Base-by-base conservation (phyloP, 2,329 filamentous ascomycete genomes). In the Drechmeria coniospora region DNA sequence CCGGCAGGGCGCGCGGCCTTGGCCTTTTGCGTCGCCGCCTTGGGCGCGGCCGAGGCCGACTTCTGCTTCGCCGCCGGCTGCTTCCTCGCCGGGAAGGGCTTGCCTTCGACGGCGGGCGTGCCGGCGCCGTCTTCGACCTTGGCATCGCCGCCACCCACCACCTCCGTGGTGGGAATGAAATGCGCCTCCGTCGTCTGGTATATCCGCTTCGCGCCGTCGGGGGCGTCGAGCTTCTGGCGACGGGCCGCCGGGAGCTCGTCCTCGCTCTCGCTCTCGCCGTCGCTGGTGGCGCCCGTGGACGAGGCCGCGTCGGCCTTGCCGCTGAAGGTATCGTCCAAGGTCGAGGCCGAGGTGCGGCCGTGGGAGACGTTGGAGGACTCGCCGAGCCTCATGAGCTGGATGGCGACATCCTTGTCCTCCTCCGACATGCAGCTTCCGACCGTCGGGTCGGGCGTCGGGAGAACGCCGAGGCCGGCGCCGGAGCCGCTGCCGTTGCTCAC, bases 401-500 rank as follows among this genome's bases (percentile, higher is more conserved):
- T 77, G 32, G 90, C 90, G 36, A 95, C 90, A 54, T 98, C 90
- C 47, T 77, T 77, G 41, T 77, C 72, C 54, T 98, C 90, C 49
- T 98, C 90, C 10, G 87, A 95, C 53, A 98, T 87, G 52, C 83
- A 92, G 56, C 87, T 95, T 30, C 82, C 82, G 42, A 95, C 80
- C 9, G 90, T 98, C n/a, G 87, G 87, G 44, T 95, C 90, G 15
- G 90, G 90, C 2, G 90, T 98, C 13, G 86, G 86, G 37, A 94
- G 62, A 40, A 92, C 70, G 30, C 75, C 50, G 47, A 54, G 46
- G 25, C 42, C 48, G 21, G 35, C 43, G 21, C 30, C 32, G 7
- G 41, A 33, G 28, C 50, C 41, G 26, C 57, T 51, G 37, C 59
- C 54, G 38, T 49, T 51, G 38, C 57, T 54, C 20, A 65, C 58